Base-by-base conservation (phyloP, 2,329 filamentous ascomycete species). In the Talaromyces funiculosus region DNA sequence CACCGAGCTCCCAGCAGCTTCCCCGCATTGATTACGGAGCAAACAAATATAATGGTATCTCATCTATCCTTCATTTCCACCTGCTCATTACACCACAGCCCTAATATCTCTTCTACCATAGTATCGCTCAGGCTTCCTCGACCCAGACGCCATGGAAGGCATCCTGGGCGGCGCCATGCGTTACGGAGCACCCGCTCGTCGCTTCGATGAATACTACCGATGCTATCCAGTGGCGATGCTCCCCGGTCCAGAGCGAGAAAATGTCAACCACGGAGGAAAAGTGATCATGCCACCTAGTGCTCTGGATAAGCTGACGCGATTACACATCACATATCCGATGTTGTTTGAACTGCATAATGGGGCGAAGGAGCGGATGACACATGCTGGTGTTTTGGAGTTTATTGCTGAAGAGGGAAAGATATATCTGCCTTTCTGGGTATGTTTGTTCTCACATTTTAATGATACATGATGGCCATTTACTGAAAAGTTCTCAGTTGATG, bases 171-270 rank as follows among this genome's bases (percentile, higher is more conserved):
- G 78, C 14, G 78, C 79, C 62, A 81, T 84, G 75, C 78, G 78
- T 37, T 79, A 78, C 64, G 72, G 74, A 45, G 78, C 75, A 55
- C 75, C 73, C 69, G n/a, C 77, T 67, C 89, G 91, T 68, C 90
- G 92, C 63, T 99, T 99, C 79, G 93, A 99, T 76, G 94, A 99
- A 77, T 97, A 96, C 80, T 97, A 97, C 78, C 88, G 94, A 70
- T 97, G 92, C 81, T 99, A 97, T 72, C 94, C 94, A 45, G 84
- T 97, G 69, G 87, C 88, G 68, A 97, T 99, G 92, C 86, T 96
- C 64, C 91, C 92, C 12, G 92, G 93, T 2, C 86, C 90, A 38
- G 92, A 97, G 69, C 85, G 94, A 66, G 89, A 90, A 57, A 88
- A 92, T 67, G 87, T 96, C 64, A 97, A 97, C 80, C 92, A 94